Conservation (phyloP, 805 yeast species). For the Candida namnaoensis region DNA sequence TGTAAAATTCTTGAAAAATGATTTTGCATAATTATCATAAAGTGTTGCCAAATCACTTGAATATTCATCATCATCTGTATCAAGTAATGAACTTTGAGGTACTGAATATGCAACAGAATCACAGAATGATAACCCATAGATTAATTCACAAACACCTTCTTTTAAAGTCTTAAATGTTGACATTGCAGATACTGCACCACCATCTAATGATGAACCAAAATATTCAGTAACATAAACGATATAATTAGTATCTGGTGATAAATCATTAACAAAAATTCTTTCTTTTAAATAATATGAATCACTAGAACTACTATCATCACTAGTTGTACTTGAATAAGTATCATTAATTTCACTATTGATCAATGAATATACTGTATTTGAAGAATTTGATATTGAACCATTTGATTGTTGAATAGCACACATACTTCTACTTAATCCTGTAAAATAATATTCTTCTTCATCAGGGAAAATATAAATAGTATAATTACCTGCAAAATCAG, state of each 20-base stretch:
- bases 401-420: constrained; percentile 57
- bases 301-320: constrained; percentile 27
- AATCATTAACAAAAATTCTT: constrained; percentile 51
- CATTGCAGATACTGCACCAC: constrained; percentile 57
- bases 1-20: constrained; percentile 55
- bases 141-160: constrained; percentile 56
- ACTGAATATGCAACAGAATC: constrained; percentile 79
- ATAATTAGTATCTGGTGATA: constrained; percentile 55
- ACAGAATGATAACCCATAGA: constrained; percentile 74
- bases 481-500: constrained; percentile 13
- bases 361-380: neutral
- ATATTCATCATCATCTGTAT: constrained; percentile 16
- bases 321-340: constrained; percentile 23
- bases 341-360: constrained; percentile 12
- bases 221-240: constrained; percentile 54
- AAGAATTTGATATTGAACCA: neutral
- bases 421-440: constrained; percentile 44
- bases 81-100: constrained; percentile 40
- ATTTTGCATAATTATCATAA: constrained; percentile 59
- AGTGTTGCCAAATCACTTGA: constrained; percentile 19
- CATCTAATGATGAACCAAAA: constrained; percentile 29
- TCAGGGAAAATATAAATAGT: constrained; percentile 39
- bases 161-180: constrained; percentile 49
- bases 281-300: constrained; percentile 29
- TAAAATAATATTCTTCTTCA: constrained; percentile 26